Evolutionary conservation across 225 moss, liverwort and hornwort species (phyloP), one percentile per base, ranked within the genome.

Genomic region (Rhytidiadelphus loreus): DNA sequence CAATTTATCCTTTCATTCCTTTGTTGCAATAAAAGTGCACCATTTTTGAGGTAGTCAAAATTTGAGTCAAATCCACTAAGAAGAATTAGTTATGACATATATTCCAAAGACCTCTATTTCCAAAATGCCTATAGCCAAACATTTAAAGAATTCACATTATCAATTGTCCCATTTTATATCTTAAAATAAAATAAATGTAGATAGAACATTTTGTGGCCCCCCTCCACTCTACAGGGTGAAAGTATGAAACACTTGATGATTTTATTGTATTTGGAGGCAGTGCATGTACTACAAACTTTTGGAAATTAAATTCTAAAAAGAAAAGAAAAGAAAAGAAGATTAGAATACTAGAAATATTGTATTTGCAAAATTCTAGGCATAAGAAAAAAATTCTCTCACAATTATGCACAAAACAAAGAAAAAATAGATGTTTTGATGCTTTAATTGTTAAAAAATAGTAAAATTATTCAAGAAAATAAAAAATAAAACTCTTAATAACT

Each of bases 31-130:
- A 73, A 29, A 12, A 32, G 5, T 41, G 18, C 19, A 30, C 11
- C 19, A 46, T 29, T 18, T 46, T 28, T 30, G 2, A 46, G 7
- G 1, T 0, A 0, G 1, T 44, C 29, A 72, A 73, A 73, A 73
- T 29, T 46, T 18, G 17, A 46, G 3, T 46, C 6, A 46, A 73
- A 18, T 1, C 10, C 1, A 46, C 7, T 18, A 18, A 29, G 4
- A 73, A 46, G 6, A 18, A 0, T 73, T 73, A 2, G 4, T 73
- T 46, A 6, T 44, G 30, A 11, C 18, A 6, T 9, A 11, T 43
- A 7, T 16, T 14, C 7, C 0, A 11, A 30, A 19, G 5, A 29
- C 29, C 0, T 71, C 0, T 46, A 0, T 7, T n/a, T n/a, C 4
- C 1, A 19, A 46, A 30, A 50, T 11, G 4, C 12, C 20, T 12